These are phyloP conservation scores for Xerocomus brunneocitrinus DNA, from an alignment of 768 basidiomycete species.

Conservation along the genomic window DNA sequence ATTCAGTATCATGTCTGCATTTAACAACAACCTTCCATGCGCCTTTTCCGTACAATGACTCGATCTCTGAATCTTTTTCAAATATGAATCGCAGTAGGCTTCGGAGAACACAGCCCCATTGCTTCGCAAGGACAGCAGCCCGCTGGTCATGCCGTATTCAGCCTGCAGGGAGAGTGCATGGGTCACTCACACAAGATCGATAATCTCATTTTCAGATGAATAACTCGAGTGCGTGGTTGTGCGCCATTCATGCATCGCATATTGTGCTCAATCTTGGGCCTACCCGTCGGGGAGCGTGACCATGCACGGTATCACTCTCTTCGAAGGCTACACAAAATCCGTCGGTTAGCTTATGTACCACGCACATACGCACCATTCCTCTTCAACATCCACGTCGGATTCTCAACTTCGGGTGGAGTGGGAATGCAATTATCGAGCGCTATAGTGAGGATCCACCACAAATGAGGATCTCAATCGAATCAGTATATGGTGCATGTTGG, in stretches of 20 bases:
- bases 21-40: no score
- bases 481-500: constrained; percentile 67
- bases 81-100: no score
- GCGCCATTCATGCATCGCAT: no score
- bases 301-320: constrained; percentile 75
- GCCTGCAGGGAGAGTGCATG: not conserved
- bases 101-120: not conserved
- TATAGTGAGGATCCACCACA: constrained; percentile 68
- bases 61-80: no score
- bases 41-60: not conserved
- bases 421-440: constrained; percentile 68
- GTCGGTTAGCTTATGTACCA: not conserved
- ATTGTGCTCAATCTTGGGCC: not conserved
- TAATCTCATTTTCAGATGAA: not conserved
- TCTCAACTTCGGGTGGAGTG: constrained; percentile 58
- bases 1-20: no score
- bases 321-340: constrained; percentile 46
- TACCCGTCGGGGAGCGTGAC: constrained; percentile 51
- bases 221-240: no score
- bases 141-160: not conserved
- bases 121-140: not conserved
- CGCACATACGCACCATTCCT: constrained; percentile 62
- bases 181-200: not conserved
- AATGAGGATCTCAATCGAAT: constrained; percentile 58
- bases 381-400: constrained; percentile 66